phyloP scores from a whole-genome alignment of 331 rosid species.

The Spiraea crenata region DNA sequence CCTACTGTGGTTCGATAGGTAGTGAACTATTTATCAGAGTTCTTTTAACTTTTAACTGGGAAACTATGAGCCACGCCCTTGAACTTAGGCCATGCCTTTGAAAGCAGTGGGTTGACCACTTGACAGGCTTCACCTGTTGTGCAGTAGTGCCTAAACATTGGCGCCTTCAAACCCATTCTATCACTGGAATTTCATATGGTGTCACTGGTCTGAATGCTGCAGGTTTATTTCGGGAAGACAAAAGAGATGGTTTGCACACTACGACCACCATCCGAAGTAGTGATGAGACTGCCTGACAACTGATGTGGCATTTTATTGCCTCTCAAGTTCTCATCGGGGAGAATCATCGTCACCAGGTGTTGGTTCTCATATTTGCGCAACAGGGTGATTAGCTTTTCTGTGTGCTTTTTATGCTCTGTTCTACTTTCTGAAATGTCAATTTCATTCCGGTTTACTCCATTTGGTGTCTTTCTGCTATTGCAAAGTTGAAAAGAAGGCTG shows the following conservation, averaged over 20 bases:
- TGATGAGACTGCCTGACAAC: slow-evolving; percentile 67
- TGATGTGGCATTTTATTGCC: slow-evolving; percentile 14
- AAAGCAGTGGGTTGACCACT: neutral
- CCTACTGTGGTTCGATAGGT: too few relatives aligned
- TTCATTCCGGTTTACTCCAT: neutral
- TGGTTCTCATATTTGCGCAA: neutral
- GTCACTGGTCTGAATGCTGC: slow-evolving; percentile 19
- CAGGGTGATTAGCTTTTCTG: neutral
- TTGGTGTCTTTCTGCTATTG: neutral
- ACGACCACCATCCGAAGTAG: slow-evolving; percentile 87
- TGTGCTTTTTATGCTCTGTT: neutral
- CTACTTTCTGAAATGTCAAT: neutral
- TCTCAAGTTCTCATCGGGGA: neutral
- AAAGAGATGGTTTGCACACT: slow-evolving; percentile 99
- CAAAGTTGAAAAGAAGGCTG: neutral
- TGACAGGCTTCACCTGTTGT: neutral
- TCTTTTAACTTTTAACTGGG: too few relatives aligned
- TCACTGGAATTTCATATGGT: neutral
- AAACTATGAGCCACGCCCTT: neutral
- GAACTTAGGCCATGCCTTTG: neutral
- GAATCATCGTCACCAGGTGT: neutral
- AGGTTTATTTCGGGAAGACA: slow-evolving; percentile 91
- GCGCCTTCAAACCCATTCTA: neutral
- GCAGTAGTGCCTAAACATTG: neutral
- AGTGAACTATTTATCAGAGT: too few relatives aligned